Conservation (phyloP, 139 green algal species). For the Haematococcus lacustris region DNA sequence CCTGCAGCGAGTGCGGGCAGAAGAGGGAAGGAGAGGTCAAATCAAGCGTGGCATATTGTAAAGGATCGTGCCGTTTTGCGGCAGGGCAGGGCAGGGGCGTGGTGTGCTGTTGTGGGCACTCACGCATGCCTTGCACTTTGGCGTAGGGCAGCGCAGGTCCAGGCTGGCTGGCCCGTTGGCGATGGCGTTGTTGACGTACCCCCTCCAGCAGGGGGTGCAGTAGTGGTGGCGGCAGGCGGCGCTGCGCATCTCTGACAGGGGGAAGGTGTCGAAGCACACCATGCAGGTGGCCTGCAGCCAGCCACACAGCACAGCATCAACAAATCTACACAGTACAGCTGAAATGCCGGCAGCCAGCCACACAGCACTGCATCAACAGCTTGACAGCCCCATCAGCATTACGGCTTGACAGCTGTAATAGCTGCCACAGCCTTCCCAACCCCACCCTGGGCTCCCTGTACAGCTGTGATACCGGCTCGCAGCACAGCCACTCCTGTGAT, state of each 20-base stretch:
- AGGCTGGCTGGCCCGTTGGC: constrained; percentile 29
- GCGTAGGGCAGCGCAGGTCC: constrained; percentile 47
- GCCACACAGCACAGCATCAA: too few relatives aligned
- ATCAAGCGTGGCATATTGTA: neutral
- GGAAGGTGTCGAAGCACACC: constrained; percentile 87
- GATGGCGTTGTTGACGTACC: constrained; percentile 65
- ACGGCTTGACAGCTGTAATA: neutral
- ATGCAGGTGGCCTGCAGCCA: constrained; percentile 51
- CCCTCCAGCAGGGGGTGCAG: constrained; percentile 79
- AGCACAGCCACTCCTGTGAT: too few relatives aligned
- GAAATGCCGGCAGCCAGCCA: constrained; percentile 21
- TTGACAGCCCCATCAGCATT: too few relatives aligned
- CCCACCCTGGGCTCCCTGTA: neutral
- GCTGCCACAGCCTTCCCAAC: neutral
- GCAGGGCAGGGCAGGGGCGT: neutral
- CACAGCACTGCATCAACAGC: neutral
- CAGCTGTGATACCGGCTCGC: too few relatives aligned
- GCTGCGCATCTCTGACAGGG: constrained; percentile 33
- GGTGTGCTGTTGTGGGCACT: neutral
- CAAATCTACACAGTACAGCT: too few relatives aligned
- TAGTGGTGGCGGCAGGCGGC: constrained; percentile 73
- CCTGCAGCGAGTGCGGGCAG: neutral
- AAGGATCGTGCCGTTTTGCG: too few relatives aligned
- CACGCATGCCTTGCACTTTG: constrained; percentile 53
- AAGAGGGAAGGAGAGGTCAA: neutral